phyloP scores from a whole-genome alignment of 306 rosid species.

The Trichosanthes truncata region DNA sequence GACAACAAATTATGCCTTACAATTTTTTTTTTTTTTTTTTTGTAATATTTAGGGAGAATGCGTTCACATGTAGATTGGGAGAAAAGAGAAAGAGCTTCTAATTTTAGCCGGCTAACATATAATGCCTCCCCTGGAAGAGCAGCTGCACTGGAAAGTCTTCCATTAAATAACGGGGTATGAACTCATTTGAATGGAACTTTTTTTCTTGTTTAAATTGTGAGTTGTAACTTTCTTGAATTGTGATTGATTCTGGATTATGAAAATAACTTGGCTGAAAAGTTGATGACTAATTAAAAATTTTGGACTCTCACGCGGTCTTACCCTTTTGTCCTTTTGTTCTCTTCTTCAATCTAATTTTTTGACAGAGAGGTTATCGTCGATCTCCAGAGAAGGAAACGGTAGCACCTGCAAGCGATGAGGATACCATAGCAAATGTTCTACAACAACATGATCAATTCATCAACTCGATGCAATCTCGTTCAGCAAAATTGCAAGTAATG shows the following conservation, averaged over 20 bases:
- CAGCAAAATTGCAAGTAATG: constrained; percentile 80
- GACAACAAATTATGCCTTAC: constrained; percentile 13
- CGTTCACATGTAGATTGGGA: constrained; percentile 71
- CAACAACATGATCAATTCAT: constrained; percentile 76
- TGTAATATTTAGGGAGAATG: constrained; percentile 51
- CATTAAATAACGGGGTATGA: constrained; percentile 49
- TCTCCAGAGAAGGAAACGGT: constrained; percentile 63
- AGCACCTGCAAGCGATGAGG: constrained; percentile 77
- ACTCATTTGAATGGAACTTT: background rate
- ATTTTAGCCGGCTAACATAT: constrained; percentile 48
- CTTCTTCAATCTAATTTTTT: constrained; percentile 17
- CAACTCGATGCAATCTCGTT: constrained; percentile 84
- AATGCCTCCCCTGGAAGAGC: constrained; percentile 42
- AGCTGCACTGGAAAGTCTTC: constrained; percentile 34
- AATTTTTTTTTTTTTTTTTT: background rate
- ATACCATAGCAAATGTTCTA: constrained; percentile 65
- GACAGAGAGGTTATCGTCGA: constrained; percentile 66
- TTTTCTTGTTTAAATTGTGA: background rate
- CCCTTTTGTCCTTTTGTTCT: background rate
- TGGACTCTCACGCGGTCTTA: background rate
- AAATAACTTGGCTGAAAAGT: background rate
- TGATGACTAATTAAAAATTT: background rate
- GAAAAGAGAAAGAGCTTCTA: constrained; percentile 64
- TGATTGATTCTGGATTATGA: background rate
- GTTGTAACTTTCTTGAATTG: background rate